Conservation (phyloP, 768 basidiomycete species). For the Neoboletus subvelutipes region DNA sequence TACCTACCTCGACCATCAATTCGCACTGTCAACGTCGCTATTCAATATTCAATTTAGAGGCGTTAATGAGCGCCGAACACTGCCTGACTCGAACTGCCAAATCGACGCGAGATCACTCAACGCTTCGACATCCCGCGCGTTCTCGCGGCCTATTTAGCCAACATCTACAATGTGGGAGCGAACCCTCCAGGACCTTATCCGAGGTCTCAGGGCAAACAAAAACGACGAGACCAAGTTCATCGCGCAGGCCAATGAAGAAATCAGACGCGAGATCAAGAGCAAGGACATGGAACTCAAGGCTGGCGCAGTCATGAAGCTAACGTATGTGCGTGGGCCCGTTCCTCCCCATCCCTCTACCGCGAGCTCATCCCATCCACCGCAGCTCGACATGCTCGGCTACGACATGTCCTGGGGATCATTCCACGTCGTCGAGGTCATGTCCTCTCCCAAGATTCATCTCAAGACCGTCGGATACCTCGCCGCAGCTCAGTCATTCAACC, state of each 20-base stretch:
- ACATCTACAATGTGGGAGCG: constrained; percentile 82
- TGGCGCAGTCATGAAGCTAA: constrained; percentile 90
- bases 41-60: background rate
- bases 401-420: constrained; percentile 97
- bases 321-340: constrained; percentile 69
- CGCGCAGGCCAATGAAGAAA: constrained; percentile 90
- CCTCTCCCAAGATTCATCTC: constrained; percentile 84
- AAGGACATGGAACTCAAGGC: constrained; percentile 98
- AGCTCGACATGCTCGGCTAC: constrained; percentile 98
- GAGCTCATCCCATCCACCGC: constrained; percentile 13
- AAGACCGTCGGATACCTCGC: constrained; percentile 97
- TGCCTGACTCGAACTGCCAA: background rate
- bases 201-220: constrained; percentile 94
- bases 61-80: background rate
- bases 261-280: constrained; percentile 83
- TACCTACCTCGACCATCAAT: background rate
- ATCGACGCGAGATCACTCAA: background rate
- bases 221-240: constrained; percentile 91
- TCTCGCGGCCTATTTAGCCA: background rate
- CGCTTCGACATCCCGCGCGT: background rate
- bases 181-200: constrained; percentile 91
- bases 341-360: background rate
- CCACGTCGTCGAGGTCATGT: constrained; percentile 98
- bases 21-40: background rate
- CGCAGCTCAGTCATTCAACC: constrained; percentile 84